Base-by-base conservation (phyloP, 2,329 filamentous ascomycete genomes). In the Aureobasidium sp. region DNA sequence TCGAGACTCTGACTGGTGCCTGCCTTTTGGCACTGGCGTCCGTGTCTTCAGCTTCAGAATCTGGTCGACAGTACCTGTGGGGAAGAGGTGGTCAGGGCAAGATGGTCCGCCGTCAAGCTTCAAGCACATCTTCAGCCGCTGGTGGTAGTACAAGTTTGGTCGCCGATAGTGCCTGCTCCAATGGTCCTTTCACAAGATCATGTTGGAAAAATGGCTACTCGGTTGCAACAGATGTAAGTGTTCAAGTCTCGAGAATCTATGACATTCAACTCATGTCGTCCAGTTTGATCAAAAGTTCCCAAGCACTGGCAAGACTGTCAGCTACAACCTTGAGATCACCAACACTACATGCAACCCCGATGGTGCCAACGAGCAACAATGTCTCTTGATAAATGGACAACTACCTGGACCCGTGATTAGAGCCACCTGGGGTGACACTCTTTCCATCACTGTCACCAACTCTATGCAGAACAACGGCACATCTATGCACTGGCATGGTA, bases 381-480 rank as follows among this genome's bases (percentile, higher is more conserved):
- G 62, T 34, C 53, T 73, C 55, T 71, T 86, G 29, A 71, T 86
- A 62, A 85, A 86, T 63, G 79, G 79, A 6, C 76, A 80, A 40
- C 83, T 79, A 56, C 85, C 85, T 0, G 86, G 83, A 0, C 86
- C 85, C 1, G 72, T 76, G 10, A 80, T 90, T 49, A 55, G 62
- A 41, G 64, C 70, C 56, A 63, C 70, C 59, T 63, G 76, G 74
- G 74, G 70, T 21, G 70, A 75, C 52, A 69, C 58, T 30, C 69
- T 83, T 4, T 62, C 67, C 16, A 66, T 81, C 10, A 77, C 77
- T 48, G 74, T 84, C 16, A 76, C 68, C 32, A 84, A 82, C 62
- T 59, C 68, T 34, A 40, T 72, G 65, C 66, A 67, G 6, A 62
- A 71, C 56, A 83, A 84, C 56, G 79, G 79, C 27, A 83, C 79